These are phyloP conservation scores for Penicillium roqueforti DNA, from an alignment of 495 filamentous ascomycete genomes.

Conservation along the genomic window DNA sequence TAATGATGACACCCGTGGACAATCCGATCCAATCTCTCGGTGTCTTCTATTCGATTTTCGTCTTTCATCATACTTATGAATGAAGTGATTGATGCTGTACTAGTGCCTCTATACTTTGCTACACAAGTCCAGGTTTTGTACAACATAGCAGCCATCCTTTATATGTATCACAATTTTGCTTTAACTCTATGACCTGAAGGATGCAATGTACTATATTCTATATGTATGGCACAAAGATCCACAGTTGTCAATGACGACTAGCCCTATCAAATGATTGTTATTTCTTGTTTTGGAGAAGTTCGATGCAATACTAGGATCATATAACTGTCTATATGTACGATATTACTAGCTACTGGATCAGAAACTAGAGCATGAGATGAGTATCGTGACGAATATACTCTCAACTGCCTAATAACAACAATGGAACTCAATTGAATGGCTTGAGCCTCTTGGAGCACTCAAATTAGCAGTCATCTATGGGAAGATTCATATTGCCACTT, in stretches of 20 bases:
- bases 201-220: neutral
- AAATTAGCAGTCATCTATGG: neutral
- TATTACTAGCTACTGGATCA: neutral
- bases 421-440: neutral
- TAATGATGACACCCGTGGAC: constrained; percentile 4
- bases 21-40: constrained; percentile 18
- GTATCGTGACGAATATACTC: neutral
- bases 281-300: neutral
- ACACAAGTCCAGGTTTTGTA: neutral
- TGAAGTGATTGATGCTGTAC: neutral
- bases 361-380: neutral
- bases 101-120: neutral
- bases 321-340: neutral
- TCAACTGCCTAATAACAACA: neutral
- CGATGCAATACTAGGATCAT: neutral
- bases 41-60: neutral
- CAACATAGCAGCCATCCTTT: neutral
- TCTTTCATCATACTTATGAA: neutral
- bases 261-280: neutral
- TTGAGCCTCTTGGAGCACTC: neutral
- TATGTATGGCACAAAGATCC: neutral
- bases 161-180: neutral
- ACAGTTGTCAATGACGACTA: neutral
- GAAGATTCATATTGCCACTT: constrained; percentile 1
- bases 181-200: neutral